Base-by-base conservation (phyloP, 225 moss, liverwort and hornwort species). In the Straminergon stramineum region DNA sequence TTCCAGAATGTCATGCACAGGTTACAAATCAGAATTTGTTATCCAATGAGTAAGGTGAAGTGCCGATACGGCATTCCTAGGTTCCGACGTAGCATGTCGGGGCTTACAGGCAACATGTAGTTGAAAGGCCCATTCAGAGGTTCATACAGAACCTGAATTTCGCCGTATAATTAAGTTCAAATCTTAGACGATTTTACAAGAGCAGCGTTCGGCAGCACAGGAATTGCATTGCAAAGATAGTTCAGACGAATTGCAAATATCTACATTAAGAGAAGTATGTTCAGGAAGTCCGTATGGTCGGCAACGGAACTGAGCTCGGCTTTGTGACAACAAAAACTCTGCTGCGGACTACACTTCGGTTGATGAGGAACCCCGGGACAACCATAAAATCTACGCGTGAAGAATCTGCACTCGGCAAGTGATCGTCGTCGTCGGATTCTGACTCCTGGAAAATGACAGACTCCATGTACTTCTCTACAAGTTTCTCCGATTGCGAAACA, bases 301-400 rank as follows among this genome's bases (percentile, higher is more conserved):
- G 91, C 55, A 91, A 90, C 63, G 69, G 88, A 86, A 90, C 90
- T 45, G 90, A 85, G 75, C 76, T 91, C 80, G 83, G 30, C 68
- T 89, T 91, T 32, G 92, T 57, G 80, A 90, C 87, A 43, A 92
- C 88, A 84, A 90, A 92, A 37, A 92, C 93, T 85, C 78, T 85
- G 73, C 93, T 92, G 30, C 87, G 90, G 70, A 93, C 87, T 51
- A 89, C 87, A 70, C 73, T 88, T 62, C 81, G 91, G 77, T 90
- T 89, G 66, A 93, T 74, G 81, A 87, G 89, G 89, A 93, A 93
- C 27, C 93, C 92, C 15, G 93, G 91, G 65, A 92, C 93, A 60
- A 92, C 93, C 92, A 92, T 93, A 63, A 93, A 90, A 68, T 90
- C 93, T 48, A 93, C 92, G 35, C 86, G 91, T 4, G 90, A 51